phyloP scores from a whole-genome alignment of 2,329 filamentous ascomycete species.

The Balansia obtecta region DNA sequence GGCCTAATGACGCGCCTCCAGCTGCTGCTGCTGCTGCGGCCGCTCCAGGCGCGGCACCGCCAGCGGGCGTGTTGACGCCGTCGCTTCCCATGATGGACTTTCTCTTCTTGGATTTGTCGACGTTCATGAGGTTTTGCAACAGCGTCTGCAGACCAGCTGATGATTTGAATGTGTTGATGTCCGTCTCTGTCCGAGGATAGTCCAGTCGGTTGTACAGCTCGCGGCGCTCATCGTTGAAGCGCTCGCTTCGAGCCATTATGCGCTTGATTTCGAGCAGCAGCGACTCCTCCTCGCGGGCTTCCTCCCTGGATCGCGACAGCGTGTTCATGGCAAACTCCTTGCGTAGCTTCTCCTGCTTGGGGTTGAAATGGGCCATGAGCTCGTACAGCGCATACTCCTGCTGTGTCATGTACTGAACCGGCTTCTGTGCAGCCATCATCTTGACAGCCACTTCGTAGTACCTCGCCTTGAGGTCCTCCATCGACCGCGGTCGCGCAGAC shows the following conservation, averaged over 20 bases:
- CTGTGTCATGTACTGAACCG: constrained; percentile 75
- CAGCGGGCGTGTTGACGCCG: constrained; percentile 29
- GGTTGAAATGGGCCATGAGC: constrained; percentile 76
- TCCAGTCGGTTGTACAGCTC: constrained; percentile 83
- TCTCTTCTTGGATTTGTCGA: constrained; percentile 83
- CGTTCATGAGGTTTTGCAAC: constrained; percentile 68
- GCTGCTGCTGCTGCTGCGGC: constrained; percentile 11
- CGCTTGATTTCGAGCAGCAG: constrained; percentile 83
- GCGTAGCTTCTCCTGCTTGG: constrained; percentile 62
- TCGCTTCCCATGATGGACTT: constrained; percentile 56
- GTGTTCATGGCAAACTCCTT: constrained; percentile 78
- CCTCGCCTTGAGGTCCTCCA: constrained; percentile 84
- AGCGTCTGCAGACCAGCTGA: constrained; percentile 69
- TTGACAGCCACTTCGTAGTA: constrained; percentile 81
- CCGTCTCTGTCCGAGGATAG: constrained; percentile 57
- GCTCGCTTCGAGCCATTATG: constrained; percentile 76
- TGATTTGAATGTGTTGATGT: constrained; percentile 67
- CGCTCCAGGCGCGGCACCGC: neutral
- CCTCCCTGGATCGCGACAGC: constrained; percentile 68
- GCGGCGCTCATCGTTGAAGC: constrained; percentile 75
- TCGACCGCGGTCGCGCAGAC: constrained; percentile 45
- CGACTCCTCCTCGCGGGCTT: constrained; percentile 84
- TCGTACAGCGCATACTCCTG: constrained; percentile 75
- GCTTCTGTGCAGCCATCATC: constrained; percentile 70
- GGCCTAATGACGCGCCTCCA: constrained; percentile 16